These are phyloP conservation scores for Backusella liffmaniae DNA, from an alignment of 192 early-diverging fungal genomes.

Conservation along the genomic window DNA sequence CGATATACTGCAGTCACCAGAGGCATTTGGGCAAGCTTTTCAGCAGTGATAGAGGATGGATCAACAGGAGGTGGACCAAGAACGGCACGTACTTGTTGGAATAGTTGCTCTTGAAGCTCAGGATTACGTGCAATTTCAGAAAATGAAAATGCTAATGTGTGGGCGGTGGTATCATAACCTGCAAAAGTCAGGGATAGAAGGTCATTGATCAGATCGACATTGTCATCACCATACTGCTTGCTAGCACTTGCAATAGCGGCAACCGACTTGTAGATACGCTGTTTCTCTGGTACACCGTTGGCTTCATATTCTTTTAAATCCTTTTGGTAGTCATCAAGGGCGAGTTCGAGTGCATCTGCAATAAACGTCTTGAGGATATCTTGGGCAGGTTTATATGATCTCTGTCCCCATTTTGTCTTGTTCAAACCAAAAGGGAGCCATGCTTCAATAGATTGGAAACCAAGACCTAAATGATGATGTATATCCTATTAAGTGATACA, in stretches of 20 bases:
- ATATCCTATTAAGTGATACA: slow-evolving; percentile 1
- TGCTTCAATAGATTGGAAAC: slow-evolving; percentile 25
- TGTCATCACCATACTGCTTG: slow-evolving; percentile 17
- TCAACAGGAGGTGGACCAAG: slow-evolving; percentile 30
- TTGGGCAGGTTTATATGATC: slow-evolving; percentile 23
- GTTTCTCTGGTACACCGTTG: background rate
- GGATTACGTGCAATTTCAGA: slow-evolving; percentile 43
- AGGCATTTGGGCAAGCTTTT: slow-evolving; percentile 29
- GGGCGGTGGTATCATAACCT: slow-evolving; percentile 54
- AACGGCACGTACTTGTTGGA: slow-evolving; percentile 34
- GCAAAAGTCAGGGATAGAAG: slow-evolving; percentile 54
- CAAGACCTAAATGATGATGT: slow-evolving; percentile 17
- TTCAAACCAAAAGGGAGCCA: slow-evolving; percentile 32
- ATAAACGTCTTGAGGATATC: slow-evolving; percentile 32
- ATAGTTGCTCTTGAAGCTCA: slow-evolving; percentile 41
- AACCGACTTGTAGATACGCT: slow-evolving; percentile 2
- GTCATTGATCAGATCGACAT: slow-evolving; percentile 42
- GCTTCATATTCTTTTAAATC: background rate
- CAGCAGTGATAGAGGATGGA: slow-evolving; percentile 15
- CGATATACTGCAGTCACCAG: slow-evolving; percentile 32
- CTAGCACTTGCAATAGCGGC: slow-evolving; percentile 22
- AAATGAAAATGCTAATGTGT: slow-evolving; percentile 43
- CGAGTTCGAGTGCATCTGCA: slow-evolving; percentile 14
- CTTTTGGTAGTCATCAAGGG: background rate
- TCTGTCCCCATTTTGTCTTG: slow-evolving; percentile 33